Percentiles rank a stretch among this genome's conserved stretches.
phyloP scores from a whole-genome alignment of 1,284 basidiomycete species.

The Salmacisia buchloeana region DNA sequence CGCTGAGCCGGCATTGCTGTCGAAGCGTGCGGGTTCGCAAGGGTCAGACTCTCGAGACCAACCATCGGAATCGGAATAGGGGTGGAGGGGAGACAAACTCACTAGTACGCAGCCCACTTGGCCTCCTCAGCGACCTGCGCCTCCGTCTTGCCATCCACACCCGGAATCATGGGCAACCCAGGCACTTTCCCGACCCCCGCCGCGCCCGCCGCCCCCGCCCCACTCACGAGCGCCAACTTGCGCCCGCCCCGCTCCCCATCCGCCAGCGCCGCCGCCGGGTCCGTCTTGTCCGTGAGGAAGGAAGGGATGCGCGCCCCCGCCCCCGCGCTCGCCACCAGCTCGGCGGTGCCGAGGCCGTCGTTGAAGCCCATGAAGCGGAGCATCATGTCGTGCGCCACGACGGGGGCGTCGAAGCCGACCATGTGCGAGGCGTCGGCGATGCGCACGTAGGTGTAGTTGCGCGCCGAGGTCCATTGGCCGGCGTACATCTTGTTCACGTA shows the following conservation, averaged over 20 bases:
- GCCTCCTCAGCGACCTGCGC: conserved; percentile 44
- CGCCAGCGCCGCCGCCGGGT: conserved; percentile 55
- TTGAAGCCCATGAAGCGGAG: conserved; percentile 48
- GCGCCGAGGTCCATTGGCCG: conserved; percentile 80
- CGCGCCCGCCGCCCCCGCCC: conserved; percentile 24
- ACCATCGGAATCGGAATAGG: not conserved
- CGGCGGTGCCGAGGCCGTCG: conserved; percentile 54
- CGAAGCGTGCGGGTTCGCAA: conserved; percentile 62
- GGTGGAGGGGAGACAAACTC: conserved; percentile 45
- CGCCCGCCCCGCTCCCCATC: conserved; percentile 64
- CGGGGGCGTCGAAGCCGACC: conserved; percentile 82
- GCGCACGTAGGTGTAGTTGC: conserved; percentile 91
- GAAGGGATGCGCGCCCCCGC: conserved; percentile 64
- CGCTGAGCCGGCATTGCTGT: conserved; percentile 85
- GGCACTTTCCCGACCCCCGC: conserved; percentile 22
- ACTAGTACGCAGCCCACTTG: conserved; percentile 41
- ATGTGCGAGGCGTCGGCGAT: conserved; percentile 60
- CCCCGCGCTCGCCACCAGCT: conserved; percentile 71
- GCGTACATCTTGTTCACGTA: conserved; percentile 69
- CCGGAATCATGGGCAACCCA: conserved; percentile 53
- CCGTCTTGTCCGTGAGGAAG: not conserved
- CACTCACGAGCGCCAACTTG: conserved; percentile 21
- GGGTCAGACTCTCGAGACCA: conserved; percentile 2
- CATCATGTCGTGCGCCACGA: conserved; percentile 94
- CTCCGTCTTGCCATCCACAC: conserved; percentile 46